phyloP scores from a whole-genome alignment of 2,329 filamentous ascomycete species.

The Aureobasidium sp. region DNA sequence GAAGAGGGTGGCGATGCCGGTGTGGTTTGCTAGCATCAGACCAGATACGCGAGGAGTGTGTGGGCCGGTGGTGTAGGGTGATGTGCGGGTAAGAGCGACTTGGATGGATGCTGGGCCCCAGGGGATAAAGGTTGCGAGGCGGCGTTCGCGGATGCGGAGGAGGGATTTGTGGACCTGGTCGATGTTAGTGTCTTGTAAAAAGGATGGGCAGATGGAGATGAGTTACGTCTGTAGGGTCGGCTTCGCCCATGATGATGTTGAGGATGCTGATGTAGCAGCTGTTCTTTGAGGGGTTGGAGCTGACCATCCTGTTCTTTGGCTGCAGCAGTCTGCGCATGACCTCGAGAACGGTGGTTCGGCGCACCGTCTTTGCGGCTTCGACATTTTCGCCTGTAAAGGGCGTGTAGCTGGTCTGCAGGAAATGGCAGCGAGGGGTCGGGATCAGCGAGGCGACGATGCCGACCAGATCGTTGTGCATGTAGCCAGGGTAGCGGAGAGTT shows the following conservation, averaged over 20 bases:
- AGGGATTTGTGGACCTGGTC: conserved; percentile 81
- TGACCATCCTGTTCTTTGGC: conserved; percentile 99
- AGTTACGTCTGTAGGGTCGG: conserved; percentile 80
- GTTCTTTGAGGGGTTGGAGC: conserved; percentile 87
- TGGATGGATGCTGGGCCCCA: conserved; percentile 98
- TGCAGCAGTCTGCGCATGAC: conserved; percentile 94
- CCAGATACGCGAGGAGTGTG: conserved; percentile 85
- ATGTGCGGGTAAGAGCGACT: conserved; percentile 91
- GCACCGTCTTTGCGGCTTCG: conserved; percentile 92
- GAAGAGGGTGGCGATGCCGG: conserved; percentile 93
- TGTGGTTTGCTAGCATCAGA: conserved; percentile 96
- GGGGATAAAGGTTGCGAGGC: conserved; percentile 91
- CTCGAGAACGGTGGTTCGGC: conserved; percentile 94
- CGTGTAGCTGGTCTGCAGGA: conserved; percentile 97
- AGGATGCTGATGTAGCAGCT: conserved; percentile 99
- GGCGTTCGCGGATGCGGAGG: conserved; percentile 86
- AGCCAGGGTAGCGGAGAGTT: conserved; percentile 90
- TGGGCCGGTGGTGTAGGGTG: conserved; percentile 88
- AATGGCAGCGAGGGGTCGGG: conserved; percentile 92
- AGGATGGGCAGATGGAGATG: neutral
- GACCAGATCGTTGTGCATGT: conserved; percentile 99
- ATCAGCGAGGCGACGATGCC: conserved; percentile 94
- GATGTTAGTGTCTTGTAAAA: neutral
- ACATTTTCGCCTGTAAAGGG: conserved; percentile 95
- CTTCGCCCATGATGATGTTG: conserved; percentile 98